Evolutionary conservation across 177 flowering plant species (phyloP).

Genomic region (Telopea speciosissima): DNA sequence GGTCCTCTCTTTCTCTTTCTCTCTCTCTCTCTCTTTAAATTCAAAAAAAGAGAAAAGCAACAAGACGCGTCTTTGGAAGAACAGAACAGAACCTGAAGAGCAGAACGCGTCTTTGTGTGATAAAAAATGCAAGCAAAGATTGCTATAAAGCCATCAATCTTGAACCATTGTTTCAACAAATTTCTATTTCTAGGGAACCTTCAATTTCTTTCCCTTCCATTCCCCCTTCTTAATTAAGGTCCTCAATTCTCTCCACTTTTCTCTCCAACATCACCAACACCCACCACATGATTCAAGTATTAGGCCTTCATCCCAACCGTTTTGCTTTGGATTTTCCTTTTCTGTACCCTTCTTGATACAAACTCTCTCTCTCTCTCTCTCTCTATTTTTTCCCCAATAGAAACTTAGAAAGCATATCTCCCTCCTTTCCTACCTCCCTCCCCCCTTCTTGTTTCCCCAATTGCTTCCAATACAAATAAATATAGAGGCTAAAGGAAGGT

Average conservation of each 20-base stretch:
- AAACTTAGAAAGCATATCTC: conserved; percentile 17
- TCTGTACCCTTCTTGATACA: conserved; percentile 32
- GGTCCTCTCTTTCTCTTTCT: too few species aligned
- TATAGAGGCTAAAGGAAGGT: too few species aligned
- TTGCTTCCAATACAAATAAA: not conserved
- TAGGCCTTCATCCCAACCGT: conserved; percentile 28
- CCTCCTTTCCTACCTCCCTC: conserved; percentile 16
- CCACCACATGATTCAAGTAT: not conserved
- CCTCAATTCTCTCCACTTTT: conserved; percentile 12
- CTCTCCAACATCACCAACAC: conserved; percentile 9
- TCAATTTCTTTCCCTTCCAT: not conserved
- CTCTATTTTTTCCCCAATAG: conserved; percentile 37
- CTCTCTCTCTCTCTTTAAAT: too few species aligned
- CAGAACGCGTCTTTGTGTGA: too few species aligned
- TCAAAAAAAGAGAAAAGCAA: too few species aligned
- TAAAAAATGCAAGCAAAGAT: too few species aligned
- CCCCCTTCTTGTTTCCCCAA: conserved; percentile 14
- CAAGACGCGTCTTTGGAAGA: too few species aligned
- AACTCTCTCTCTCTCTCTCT: conserved; percentile 27
- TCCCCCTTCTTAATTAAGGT: too few species aligned
- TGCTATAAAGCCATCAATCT: too few species aligned
- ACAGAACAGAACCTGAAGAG: too few species aligned
- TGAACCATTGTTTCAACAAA: too few species aligned
- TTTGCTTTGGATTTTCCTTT: conserved; percentile 28
- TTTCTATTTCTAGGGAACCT: too few species aligned